Evolutionary conservation across 352 stramenopile species (phyloP), one percentile per base, ranked within the genome.

Genomic region (Pythium biforme): DNA sequence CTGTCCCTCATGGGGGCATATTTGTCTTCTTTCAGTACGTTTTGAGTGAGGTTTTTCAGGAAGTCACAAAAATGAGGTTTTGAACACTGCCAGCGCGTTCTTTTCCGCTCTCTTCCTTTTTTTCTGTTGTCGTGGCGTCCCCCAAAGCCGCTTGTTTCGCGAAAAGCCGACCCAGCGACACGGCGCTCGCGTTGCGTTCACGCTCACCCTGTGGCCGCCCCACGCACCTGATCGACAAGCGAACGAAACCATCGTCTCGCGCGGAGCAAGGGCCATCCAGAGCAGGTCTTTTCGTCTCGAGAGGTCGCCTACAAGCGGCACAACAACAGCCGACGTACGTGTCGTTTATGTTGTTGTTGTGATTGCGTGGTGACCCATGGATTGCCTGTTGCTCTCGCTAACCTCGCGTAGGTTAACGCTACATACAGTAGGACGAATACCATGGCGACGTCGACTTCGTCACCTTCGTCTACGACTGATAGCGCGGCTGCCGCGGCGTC

Each of bases 41-140:
- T 20, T 53, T 2, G 0, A 0, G 10, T 46, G 29, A 56, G 50
- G 50, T 56, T 56, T 56, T 56, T n/a, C 15, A 20, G n/a, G n/a
- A n/a, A n/a, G 31, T 34, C 31, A 34, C 31, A 23, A 56, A 43
- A 46, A 46, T 31, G 50, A 58, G 51, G 51, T 58, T 58, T 58
- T 58, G 37, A 23, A 40, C 34, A 26, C 29, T n/a, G n/a, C n/a
- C n/a, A n/a, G n/a, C 7, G 17, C 27, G 40, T 11, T 41, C 29
- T 25, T 53, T 39, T 53, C 37, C 37, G 7, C 37, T 47, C 40
- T 23, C 40, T 23, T n/a, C 10, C 7, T 26, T 55, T 40, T 39
- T 22, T 11, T 8, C 9, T n/a, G 3, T 53, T 17, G 4, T 53
- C 15, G 11, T 14, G 10, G 31, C 3, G 17, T 20, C 14, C 37